Conservation (phyloP, 805 yeast genomes). For the Naumovozyma castellii region DNA sequence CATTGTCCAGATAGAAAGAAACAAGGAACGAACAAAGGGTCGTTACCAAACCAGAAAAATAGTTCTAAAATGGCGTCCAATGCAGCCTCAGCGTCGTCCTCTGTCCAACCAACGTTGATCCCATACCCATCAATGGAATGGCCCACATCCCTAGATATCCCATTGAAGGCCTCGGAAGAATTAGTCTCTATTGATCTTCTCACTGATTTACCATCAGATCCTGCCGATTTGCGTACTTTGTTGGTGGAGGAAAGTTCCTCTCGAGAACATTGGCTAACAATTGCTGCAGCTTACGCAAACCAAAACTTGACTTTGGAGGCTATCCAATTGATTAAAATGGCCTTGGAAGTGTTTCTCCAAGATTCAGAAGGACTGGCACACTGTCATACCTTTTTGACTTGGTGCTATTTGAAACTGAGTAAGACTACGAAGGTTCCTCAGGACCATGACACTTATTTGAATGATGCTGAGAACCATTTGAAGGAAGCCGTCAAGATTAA, state of each 20-base stretch:
- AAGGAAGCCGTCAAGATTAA: conserved; percentile 42
- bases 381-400: conserved; percentile 55
- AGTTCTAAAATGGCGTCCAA: neutral
- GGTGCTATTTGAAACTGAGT: conserved; percentile 55
- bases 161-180: conserved; percentile 66
- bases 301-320: conserved; percentile 53
- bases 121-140: conserved; percentile 27
- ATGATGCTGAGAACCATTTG: conserved; percentile 36
- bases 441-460: conserved; percentile 26
- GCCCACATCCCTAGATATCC: conserved; percentile 42
- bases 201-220: conserved; percentile 82
- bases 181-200: conserved; percentile 75
- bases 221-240: conserved; percentile 68
- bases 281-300: conserved; percentile 71
- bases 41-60: no score
- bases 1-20: neutral
- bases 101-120: neutral
- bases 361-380: conserved; percentile 33
- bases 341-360: conserved; percentile 34
- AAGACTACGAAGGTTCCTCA: conserved; percentile 21
- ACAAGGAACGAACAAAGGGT: neutral
- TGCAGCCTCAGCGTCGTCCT: neutral
- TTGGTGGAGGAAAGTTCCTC: conserved; percentile 73
- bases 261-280: conserved; percentile 71
- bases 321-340: conserved; percentile 50